phyloP scores from a whole-genome alignment of 148 eudicot genomes.

The Silene conica region DNA sequence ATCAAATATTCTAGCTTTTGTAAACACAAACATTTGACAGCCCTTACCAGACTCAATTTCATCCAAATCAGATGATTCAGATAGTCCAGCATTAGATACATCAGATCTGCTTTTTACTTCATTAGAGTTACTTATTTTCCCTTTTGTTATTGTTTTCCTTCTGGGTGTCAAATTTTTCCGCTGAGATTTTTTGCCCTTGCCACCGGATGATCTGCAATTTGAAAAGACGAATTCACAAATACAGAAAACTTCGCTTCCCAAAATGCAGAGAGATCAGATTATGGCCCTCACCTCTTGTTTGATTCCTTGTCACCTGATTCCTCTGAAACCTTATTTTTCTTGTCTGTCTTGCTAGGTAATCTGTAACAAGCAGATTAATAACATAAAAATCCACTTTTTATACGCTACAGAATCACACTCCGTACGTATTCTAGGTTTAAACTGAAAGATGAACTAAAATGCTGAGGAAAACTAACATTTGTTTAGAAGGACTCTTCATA shows the following conservation, averaged over 20 bases:
- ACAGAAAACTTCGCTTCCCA: slow-evolving; percentile 2
- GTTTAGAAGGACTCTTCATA: slow-evolving; percentile 42
- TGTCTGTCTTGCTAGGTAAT: slow-evolving; percentile 34
- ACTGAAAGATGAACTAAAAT: slow-evolving; percentile 1
- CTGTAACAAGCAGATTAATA: slow-evolving; percentile 32
- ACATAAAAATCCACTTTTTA: slow-evolving; percentile 1
- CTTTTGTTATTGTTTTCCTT: slow-evolving; percentile 34
- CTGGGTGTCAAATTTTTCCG: slow-evolving; percentile 40
- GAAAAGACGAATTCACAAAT: slow-evolving; percentile 16
- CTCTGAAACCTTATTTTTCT: slow-evolving; percentile 37
- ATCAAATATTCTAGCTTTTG: neutral
- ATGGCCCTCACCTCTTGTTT: slow-evolving; percentile 37
- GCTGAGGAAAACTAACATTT: slow-evolving; percentile 46
- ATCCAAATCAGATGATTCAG: slow-evolving; percentile 36
- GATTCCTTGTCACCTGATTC: slow-evolving; percentile 33
- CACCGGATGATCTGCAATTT: slow-evolving; percentile 46
- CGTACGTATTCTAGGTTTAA: neutral
- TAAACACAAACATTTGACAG: slow-evolving; percentile 8
- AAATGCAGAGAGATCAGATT: slow-evolving; percentile 6
- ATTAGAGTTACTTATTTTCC: slow-evolving; percentile 24
- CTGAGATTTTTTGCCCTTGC: slow-evolving; percentile 57
- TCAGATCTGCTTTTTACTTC: slow-evolving; percentile 42
- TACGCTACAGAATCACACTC: neutral
- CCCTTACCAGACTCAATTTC: slow-evolving; percentile 45
- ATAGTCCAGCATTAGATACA: slow-evolving; percentile 36